Percentiles rank a stretch among this genome's conserved stretches.
phyloP scores from a whole-genome alignment of 495 filamentous ascomycete species.

The Neurospora tetrasperma region DNA sequence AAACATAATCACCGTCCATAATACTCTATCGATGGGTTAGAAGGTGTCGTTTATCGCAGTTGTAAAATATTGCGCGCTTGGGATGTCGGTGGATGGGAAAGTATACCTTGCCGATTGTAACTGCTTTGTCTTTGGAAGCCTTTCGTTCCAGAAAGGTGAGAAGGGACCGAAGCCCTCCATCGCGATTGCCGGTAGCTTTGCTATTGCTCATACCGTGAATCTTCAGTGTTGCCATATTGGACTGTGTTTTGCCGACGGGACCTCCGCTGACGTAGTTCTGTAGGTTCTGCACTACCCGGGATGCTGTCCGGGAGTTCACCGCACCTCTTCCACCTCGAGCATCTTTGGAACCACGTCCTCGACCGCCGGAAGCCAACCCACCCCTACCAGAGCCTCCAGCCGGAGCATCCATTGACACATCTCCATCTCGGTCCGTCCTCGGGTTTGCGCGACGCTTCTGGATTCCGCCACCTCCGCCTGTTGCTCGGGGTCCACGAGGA shows the following conservation, averaged over 20 bases:
- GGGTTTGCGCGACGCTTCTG: constrained; percentile 48
- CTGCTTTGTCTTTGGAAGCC: constrained; percentile 44
- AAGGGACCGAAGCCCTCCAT: constrained; percentile 61
- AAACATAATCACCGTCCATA: constrained; percentile 56
- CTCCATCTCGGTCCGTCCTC: constrained; percentile 67
- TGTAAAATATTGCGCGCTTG: constrained; percentile 5
- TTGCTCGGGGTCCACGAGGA: not conserved
- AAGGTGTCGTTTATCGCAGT: constrained; percentile 34
- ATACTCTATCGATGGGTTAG: constrained; percentile 66
- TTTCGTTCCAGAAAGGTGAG: constrained; percentile 78
- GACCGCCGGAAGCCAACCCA: constrained; percentile 9
- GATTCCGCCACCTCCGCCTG: constrained; percentile 46
- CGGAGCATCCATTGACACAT: constrained; percentile 63
- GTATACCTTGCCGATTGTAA: constrained; percentile 82
- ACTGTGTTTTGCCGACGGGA: constrained; percentile 9
- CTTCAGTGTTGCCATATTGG: constrained; percentile 33
- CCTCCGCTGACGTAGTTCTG: constrained; percentile 3
- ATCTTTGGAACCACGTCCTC: constrained; percentile 15
- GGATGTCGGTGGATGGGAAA: constrained; percentile 9
- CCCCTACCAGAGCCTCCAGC: constrained; percentile 24
- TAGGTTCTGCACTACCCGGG: constrained; percentile 16
- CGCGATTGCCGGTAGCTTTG: constrained; percentile 58
- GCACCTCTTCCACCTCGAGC: constrained; percentile 3
- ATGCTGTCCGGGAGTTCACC: constrained; percentile 7
- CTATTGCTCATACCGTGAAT: constrained; percentile 66